Conservation (phyloP, 192 early-diverging fungal species). For the Coemansia sp. region DNA sequence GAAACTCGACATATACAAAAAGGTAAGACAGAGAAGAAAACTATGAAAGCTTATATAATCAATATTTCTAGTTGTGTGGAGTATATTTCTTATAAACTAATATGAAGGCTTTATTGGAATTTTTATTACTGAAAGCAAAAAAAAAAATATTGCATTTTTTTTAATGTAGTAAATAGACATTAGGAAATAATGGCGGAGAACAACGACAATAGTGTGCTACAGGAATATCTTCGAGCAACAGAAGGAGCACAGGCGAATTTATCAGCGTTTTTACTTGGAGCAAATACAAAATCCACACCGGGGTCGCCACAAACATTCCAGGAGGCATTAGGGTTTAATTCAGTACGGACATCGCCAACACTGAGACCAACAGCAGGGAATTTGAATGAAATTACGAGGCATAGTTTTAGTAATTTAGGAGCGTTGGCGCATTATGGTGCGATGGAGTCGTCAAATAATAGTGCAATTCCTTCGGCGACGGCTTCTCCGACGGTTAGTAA, state of each 20-base stretch:
- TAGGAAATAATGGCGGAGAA: not conserved
- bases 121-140: too few species aligned
- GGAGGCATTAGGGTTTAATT: slow-evolving; percentile 36
- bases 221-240: not conserved
- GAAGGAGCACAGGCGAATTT: slow-evolving; percentile 12
- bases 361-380: slow-evolving; percentile 13
- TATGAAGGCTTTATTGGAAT: not conserved
- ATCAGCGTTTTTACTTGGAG: slow-evolving; percentile 29
- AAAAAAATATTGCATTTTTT: not conserved
- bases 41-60: not conserved
- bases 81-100: not conserved
- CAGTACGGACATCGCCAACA: slow-evolving; percentile 37
- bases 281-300: slow-evolving; percentile 33
- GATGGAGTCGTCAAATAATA: slow-evolving; percentile 23
- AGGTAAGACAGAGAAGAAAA: not conserved
- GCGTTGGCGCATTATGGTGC: slow-evolving; percentile 15
- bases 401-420: slow-evolving; percentile 31
- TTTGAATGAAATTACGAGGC: not conserved
- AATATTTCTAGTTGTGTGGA: not conserved
- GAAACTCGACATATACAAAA: not conserved
- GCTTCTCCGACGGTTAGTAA: slow-evolving; percentile 30
- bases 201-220: not conserved
- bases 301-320: slow-evolving; percentile 33
- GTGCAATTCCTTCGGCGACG: slow-evolving; percentile 46
- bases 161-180: not conserved